Base-by-base conservation (phyloP, 148 eudicot genomes). In the Drosera capensis region DNA sequence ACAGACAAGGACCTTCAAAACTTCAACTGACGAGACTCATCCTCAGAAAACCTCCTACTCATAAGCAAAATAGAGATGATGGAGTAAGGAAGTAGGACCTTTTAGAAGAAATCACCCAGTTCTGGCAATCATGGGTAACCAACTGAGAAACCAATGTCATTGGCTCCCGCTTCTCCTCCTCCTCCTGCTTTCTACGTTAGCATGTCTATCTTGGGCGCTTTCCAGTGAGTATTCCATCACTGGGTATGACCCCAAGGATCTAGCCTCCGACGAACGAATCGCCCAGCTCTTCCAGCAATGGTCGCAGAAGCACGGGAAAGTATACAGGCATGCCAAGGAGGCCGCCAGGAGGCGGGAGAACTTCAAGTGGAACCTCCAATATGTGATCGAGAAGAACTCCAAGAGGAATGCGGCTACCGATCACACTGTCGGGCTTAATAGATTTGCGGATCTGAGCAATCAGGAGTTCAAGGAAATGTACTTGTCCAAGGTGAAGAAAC, bases 391-490 rank as follows among this genome's bases (percentile, higher is more conserved):
- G 42, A 63, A 26, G 15, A 74, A 61, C 31, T 57, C 46, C 25
- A 44, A 48, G 22, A 71, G 57, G 57, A 45, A n/a, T 13, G 48
- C 60, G 0, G 6, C 28, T 5, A 21, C 25, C 3, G 75, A 62
- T 48, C 70, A 59, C 20, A 4, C 48, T 2, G 67, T 80, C 6
- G 90, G 90, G 23, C 38, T 80, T 56, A 80, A 71, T 64, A 71
- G 63, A 67, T 77, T 80, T 55, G 78, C 84, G 24, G 90, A 73
- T 64, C 40, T 80, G 62, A 77, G 78, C 38, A 73, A 77, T 50
- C 75, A 77, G 25, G 90, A 80, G 56, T 80, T 73, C 30, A 62
- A 53, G 51, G 45, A 50, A 40, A 52, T 16, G 36, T 71, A 65
- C 36, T 40, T 55, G 17, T 57, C 70, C 0, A 66, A 66, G 37